Base-by-base conservation (phyloP, 169 alveolate species). In the Eimeria necatrix region DNA sequence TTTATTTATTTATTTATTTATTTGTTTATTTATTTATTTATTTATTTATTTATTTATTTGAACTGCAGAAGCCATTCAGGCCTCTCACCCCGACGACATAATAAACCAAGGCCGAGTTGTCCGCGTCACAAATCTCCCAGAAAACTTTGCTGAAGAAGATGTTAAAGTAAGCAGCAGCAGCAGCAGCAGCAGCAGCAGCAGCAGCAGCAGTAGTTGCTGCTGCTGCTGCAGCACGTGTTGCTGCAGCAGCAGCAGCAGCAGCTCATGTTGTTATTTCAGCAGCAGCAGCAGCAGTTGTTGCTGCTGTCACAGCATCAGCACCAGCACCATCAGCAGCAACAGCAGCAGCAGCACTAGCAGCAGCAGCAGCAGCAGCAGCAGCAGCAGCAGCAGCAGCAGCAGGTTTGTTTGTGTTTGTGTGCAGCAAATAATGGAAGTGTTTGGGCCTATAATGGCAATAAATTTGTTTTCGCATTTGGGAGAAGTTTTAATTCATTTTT, bases 401-500 rank as follows among this genome's bases (percentile, higher is more conserved):
- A 56, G 68, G 18, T 10, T 14, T 56, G 68, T 56, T 56, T 56
- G 68, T 16, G 18, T 56, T 56, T 56, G 18, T 56, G 18, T 4
- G 14, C 71, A 88, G 86, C 86, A 88, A 70, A 68, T 88, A 6
- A 56, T 86, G 32, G 93, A 86, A 18, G 93, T 86, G 8, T 86
- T 86, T 51, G 93, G 93, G 51, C 71, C 93, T 0, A 49, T 86
- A 20, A 86, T 61, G 84, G 64, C 48, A 2, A 20, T 86, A 18
- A 74, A 86, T n/a, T 24, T 24, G 20, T 16, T n/a, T 20, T 68
- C 83, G 6, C 84, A 60, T 49, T 83, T 73, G 3, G 61, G 83
- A 41, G 93, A 86, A 18, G 93, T 83, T 3, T 48, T 59, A 6
- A 49, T 86, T 60, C 93, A 86, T 51, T 86, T 46, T 83, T 86